These are phyloP conservation scores for Lagerstroemia speciosa DNA, from an alignment of 345 rosid genomes.

Conservation along the genomic window DNA sequence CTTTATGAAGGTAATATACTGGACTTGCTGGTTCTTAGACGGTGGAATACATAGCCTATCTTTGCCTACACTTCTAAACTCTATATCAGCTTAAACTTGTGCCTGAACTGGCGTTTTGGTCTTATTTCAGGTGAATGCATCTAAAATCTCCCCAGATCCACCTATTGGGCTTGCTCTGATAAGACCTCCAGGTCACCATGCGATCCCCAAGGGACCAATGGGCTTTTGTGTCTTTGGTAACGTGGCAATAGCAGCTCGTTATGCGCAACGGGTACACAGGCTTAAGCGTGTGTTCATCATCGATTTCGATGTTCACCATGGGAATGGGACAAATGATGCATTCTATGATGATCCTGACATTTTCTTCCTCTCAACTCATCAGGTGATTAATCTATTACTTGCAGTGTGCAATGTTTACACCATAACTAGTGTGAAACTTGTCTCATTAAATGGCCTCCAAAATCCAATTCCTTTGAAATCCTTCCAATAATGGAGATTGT, in stretches of 20 bases:
- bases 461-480: neutral
- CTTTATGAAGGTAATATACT: neutral
- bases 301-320: conserved; percentile 97
- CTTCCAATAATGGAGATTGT: too few relatives aligned
- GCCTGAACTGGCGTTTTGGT: neutral
- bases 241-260: conserved; percentile 87
- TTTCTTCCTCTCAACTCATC: conserved; percentile 91
- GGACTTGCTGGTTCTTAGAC: neutral
- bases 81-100: neutral
- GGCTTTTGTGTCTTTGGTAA: conserved; percentile 95
- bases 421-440: neutral
- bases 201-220: conserved; percentile 92
- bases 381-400: conserved; percentile 30
- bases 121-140: conserved; percentile 55
- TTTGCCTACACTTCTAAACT: neutral
- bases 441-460: too few relatives aligned
- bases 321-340: conserved; percentile 88
- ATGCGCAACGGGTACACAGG: conserved; percentile 67
- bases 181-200: conserved; percentile 96
- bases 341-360: conserved; percentile 83
- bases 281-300: conserved; percentile 65
- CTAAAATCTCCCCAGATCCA: conserved; percentile 42
- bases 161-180: conserved; percentile 81
- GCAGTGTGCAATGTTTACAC: neutral
- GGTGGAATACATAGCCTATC: neutral